Evolutionary conservation across 1,284 basidiomycete species (phyloP).

Genomic region (Ganoderma resinaceum): DNA sequence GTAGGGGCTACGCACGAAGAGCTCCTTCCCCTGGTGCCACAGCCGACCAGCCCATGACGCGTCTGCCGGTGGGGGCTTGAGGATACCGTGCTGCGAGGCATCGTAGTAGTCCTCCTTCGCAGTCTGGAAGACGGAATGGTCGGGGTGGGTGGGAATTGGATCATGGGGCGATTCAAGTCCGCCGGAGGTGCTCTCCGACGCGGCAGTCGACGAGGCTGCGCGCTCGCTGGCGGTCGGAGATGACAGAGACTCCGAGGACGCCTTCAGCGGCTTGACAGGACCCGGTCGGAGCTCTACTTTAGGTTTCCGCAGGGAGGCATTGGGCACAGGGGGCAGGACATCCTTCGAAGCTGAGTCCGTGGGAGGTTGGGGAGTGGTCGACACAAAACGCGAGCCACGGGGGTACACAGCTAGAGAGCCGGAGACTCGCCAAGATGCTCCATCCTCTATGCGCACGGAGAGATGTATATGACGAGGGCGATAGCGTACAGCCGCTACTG

Average conservation of each 20-base stretch:
- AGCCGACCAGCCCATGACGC: constrained; percentile 62
- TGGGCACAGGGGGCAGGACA: constrained; percentile 30
- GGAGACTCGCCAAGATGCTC: constrained; percentile 18
- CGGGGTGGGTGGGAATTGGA: not conserved
- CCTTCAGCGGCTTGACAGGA: constrained; percentile 59
- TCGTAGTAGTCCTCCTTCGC: constrained; percentile 69
- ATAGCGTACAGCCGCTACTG: constrained; percentile 15
- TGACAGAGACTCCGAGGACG: constrained; percentile 23
- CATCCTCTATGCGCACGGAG: constrained; percentile 8
- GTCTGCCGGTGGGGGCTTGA: constrained; percentile 66
- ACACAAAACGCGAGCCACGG: constrained; percentile 24
- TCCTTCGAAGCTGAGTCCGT: constrained; percentile 34
- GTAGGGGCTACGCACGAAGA: constrained; percentile 58
- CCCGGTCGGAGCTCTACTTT: constrained; percentile 70
- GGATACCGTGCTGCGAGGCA: constrained; percentile 71
- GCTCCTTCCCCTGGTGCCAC: constrained; percentile 70
- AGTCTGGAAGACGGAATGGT: constrained; percentile 46
- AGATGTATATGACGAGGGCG: constrained; percentile 22
- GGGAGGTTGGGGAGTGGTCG: constrained; percentile 37
- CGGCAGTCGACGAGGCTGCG: not conserved
- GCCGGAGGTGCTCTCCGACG: not conserved
- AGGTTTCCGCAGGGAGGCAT: constrained; percentile 46
- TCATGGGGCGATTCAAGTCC: not conserved
- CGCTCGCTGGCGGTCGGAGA: constrained; percentile 15
- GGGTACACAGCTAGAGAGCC: constrained; percentile 13